These are phyloP conservation scores for Termitomyces heimii DNA, from an alignment of 768 basidiomycete species.

Conservation along the genomic window DNA sequence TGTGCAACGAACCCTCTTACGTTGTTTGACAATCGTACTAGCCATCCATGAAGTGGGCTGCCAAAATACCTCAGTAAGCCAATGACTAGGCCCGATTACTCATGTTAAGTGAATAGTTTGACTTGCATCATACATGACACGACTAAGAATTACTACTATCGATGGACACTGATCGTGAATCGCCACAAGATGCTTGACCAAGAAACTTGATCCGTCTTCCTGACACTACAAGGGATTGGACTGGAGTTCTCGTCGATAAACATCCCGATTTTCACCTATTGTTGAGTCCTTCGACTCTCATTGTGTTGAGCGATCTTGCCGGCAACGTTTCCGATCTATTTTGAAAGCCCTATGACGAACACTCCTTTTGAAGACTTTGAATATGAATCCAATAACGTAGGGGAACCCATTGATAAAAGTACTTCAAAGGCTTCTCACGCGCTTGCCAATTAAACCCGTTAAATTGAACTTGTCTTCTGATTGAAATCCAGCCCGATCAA, in stretches of 20 bases:
- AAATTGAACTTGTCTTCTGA: neutral
- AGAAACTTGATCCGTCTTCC: neutral
- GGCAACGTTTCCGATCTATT: too few relatives aligned
- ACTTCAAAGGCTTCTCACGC: too few relatives aligned
- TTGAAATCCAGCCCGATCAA: neutral
- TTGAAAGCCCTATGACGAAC: too few relatives aligned
- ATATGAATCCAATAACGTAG: too few relatives aligned
- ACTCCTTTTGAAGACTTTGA: too few relatives aligned
- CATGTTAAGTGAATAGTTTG: neutral
- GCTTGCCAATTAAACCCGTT: too few relatives aligned
- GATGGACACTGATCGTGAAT: neutral
- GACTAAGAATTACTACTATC: neutral
- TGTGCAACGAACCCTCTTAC: neutral
- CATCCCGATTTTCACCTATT: neutral
- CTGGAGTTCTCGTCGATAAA: neutral
- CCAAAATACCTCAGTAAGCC: too few relatives aligned
- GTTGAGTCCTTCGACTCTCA: slow-evolving; percentile 6
- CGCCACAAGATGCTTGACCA: neutral
- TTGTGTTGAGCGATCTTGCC: slow-evolving; percentile 11
- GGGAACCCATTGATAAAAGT: too few relatives aligned
- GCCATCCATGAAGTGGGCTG: neutral
- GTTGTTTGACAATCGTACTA: too few relatives aligned
- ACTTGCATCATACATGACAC: neutral
- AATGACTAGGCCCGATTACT: too few relatives aligned
- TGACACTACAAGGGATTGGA: neutral